Conservation (phyloP, 345 rosid species). For the Syzygium jambos region DNA sequence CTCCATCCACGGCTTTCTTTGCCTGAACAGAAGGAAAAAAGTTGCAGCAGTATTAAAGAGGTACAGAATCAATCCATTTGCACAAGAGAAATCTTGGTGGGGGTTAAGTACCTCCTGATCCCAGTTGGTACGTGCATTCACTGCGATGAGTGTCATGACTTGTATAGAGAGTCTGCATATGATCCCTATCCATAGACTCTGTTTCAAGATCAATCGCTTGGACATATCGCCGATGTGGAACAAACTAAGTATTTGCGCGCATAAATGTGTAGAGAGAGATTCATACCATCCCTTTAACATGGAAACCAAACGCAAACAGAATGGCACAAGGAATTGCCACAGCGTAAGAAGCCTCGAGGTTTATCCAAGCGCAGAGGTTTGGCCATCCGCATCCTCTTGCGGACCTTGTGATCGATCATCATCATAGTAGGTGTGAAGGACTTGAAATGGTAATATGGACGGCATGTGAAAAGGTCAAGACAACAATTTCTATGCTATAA, state of each 20-base stretch:
- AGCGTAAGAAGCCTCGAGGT: too few species aligned
- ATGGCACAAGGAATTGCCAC: too few species aligned
- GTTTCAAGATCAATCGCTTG: not conserved
- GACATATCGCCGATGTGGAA: not conserved
- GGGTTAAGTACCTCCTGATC: constrained; percentile 19
- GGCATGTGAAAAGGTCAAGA: not conserved
- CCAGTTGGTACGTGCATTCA: constrained; percentile 33
- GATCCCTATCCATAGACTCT: constrained; percentile 52
- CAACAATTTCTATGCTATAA: not conserved
- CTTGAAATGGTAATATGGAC: not conserved
- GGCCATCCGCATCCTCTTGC: constrained; percentile 51
- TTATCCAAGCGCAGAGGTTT: not conserved
- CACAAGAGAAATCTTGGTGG: not conserved
- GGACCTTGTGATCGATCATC: not conserved
- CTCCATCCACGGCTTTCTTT: constrained; percentile 15
- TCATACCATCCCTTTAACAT: too few species aligned
- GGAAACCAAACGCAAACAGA: too few species aligned
- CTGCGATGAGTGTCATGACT: constrained; percentile 22
- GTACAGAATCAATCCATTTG: not conserved
- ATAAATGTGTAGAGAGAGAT: not conserved
- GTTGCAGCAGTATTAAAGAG: not conserved
- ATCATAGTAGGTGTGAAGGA: not conserved
- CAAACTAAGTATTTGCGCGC: not conserved
- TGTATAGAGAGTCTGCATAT: constrained; percentile 33
- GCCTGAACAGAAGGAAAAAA: constrained; percentile 5